Evolutionary conservation across 768 basidiomycete species (phyloP).

Genomic region (Pisolithus marmoratus): DNA sequence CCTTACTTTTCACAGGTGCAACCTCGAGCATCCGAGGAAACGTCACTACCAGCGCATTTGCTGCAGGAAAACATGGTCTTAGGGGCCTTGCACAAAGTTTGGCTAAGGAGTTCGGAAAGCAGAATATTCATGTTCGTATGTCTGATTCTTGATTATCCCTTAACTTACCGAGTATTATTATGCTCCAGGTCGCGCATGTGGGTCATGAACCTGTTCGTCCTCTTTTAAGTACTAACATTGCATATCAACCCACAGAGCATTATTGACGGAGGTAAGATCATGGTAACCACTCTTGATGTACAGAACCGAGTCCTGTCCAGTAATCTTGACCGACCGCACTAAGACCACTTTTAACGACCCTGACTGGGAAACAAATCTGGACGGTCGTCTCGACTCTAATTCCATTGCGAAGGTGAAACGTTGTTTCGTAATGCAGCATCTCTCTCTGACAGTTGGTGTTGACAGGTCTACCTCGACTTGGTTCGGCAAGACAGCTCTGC

Average conservation of each 20-base stretch:
- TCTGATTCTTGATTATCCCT: neutral
- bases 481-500: slow-evolving; percentile 64
- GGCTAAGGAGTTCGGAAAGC: slow-evolving; percentile 67
- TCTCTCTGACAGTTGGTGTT: neutral
- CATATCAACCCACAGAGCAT: slow-evolving; percentile 39
- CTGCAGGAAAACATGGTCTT: slow-evolving; percentile 58
- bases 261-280: slow-evolving; percentile 54
- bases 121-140: slow-evolving; percentile 61
- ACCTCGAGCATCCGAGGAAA: slow-evolving; percentile 66
- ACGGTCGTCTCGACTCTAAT: slow-evolving; percentile 51
- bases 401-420: slow-evolving; percentile 58
- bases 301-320: slow-evolving; percentile 16
- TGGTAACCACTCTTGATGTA: neutral
- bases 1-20: slow-evolving; percentile 68
- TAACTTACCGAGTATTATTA: slow-evolving; percentile 1
- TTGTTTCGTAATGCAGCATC: neutral
- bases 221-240: neutral
- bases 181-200: slow-evolving; percentile 56
- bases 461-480: slow-evolving; percentile 61
- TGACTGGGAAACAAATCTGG: slow-evolving; percentile 40
- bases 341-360: slow-evolving; percentile 25
- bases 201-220: slow-evolving; percentile 19
- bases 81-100: slow-evolving; percentile 65
- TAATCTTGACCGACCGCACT: slow-evolving; percentile 36
- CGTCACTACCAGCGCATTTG: slow-evolving; percentile 51